Conservation (phyloP, 192 early-diverging fungal species). For the Chytriomyces sp. region DNA sequence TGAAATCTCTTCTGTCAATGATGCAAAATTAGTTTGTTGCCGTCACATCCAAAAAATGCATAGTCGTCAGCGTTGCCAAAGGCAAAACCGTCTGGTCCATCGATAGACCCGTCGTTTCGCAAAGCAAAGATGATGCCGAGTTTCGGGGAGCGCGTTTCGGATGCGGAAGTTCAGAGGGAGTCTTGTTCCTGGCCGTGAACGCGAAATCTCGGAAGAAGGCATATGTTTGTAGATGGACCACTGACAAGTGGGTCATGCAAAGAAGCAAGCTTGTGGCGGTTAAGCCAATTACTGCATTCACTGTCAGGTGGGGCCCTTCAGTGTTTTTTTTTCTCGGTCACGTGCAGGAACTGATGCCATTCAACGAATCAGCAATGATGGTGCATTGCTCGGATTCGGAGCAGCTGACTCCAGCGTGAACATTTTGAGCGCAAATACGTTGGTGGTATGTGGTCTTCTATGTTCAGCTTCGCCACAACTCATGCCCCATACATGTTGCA, state of each 20-base stretch:
- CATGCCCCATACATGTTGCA: neutral
- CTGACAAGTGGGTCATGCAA: slow-evolving; percentile 60
- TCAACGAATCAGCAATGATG: slow-evolving; percentile 60
- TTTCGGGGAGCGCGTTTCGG: slow-evolving; percentile 63
- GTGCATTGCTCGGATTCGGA: slow-evolving; percentile 73
- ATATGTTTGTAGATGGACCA: slow-evolving; percentile 68
- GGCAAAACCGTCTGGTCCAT: slow-evolving; percentile 52
- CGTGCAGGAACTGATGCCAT: neutral
- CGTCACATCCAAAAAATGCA: slow-evolving; percentile 51
- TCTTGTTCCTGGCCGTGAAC: slow-evolving; percentile 72
- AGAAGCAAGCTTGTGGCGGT: slow-evolving; percentile 52
- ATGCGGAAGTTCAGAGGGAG: slow-evolving; percentile 53
- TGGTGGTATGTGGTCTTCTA: slow-evolving; percentile 51
- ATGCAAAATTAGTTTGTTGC: slow-evolving; percentile 51
- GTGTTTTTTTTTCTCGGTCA: slow-evolving; percentile 17
- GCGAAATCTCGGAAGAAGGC: slow-evolving; percentile 55
- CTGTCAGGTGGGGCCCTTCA: slow-evolving; percentile 59
- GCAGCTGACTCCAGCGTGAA: slow-evolving; percentile 73
- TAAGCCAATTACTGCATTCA: slow-evolving; percentile 70
- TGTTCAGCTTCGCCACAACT: neutral
- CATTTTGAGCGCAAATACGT: slow-evolving; percentile 64
- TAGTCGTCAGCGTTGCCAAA: slow-evolving; percentile 40
- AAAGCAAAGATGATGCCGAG: slow-evolving; percentile 31
- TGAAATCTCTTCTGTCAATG: neutral
- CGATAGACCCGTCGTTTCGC: slow-evolving; percentile 41